Base-by-base conservation (phyloP, 116 monocot genomes). In the Dioscorea cayenensis region DNA sequence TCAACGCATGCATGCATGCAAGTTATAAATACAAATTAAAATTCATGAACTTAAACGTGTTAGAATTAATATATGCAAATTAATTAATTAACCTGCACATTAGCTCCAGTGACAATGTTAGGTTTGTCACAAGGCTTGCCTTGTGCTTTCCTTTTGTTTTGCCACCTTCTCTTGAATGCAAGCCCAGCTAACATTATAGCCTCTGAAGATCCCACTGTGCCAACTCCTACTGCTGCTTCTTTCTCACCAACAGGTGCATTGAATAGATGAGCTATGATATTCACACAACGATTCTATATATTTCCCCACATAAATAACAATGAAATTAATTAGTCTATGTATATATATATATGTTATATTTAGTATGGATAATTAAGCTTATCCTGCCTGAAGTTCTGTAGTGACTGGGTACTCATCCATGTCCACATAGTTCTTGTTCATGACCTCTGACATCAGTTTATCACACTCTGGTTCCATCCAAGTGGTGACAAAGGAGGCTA, bases 391-490 rank as follows among this genome's bases (percentile, higher is more conserved):
- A 16, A 95, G 83, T 77, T 95, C 95, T 59, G 95, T 92, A 77
- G 95, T 95, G 76, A 92, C 87, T 2, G 95, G 95, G 61, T 95
- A 92, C 78, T 92, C 95, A 67, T 95, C 95, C 92, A 95, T 95
- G 78, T 95, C 95, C 48, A 90, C 95, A 51, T 95, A 95, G 77
- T 95, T 95, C 85, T 95, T 95, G 76, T 95, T 95, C 49, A 92
- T 79, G 75, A 85, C 43, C 20, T 75, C 80, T 92, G 92, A 89
- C 50, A 95, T 92, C 63, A 95, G 89, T 78, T 90, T 87, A 72
- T 95, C 95, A 72, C 95, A 92, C 90, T 95, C 92, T 17, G 92
- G 95, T 67, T 92, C 95, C 95, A 95, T 95, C 92, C 95, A 92
- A 0, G 95, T 95, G 6, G 92, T 95, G 22, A 95, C 95, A 75